Base-by-base conservation (phyloP, 2,329 filamentous ascomycete species). In the Lecanicillium sp. region DNA sequence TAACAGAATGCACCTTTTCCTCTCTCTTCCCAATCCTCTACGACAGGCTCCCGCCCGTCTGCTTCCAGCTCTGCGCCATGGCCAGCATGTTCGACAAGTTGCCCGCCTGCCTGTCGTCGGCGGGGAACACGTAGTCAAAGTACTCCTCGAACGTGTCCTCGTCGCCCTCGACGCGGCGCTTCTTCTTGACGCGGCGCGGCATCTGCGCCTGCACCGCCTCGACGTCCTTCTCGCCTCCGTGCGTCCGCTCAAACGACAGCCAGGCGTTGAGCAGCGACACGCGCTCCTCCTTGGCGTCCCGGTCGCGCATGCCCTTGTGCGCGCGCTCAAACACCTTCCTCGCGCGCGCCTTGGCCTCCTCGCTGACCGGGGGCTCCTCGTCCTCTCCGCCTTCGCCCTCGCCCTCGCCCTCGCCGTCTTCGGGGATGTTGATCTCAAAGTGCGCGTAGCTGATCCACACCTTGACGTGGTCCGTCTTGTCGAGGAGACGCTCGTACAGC, bases 401-500 rank as follows among this genome's bases (percentile, higher is more conserved):
- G 9, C 77, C 73, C 10, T 72, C 69, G 4, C 68, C 70, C 10
- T 75, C 83, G 33, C 81, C 79, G 44, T 81, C 78, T 49, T 95
- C 90, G 37, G 90, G 89, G 0, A 95, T 83, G 64, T 93, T 91
- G 71, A 97, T 88, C 68, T 98, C 93, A 62, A 98, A 97, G 65
- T 94, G 87, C n/a, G 93, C 93, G 69, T 91, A 98, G 65, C 87
- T 91, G 67, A 93, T 95, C 93, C 93, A 98, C 51, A 98, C 93
- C 74, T 97, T 98, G 74, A 96, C 90, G 62, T 98, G 93, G 61
- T 93, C 85, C n/a, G 93, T 95, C 81, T 94, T 96, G 60, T 88
- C 76, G 36, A 98, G 77, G 11, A 98, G 77, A 7, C 91, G 81
- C 71, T 97, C 91, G 69, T 97, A 98, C 37, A 98, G 73, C 3